These are phyloP conservation scores for Coprinellus aureogranulatus DNA, from an alignment of 768 basidiomycete species.

Conservation along the genomic window DNA sequence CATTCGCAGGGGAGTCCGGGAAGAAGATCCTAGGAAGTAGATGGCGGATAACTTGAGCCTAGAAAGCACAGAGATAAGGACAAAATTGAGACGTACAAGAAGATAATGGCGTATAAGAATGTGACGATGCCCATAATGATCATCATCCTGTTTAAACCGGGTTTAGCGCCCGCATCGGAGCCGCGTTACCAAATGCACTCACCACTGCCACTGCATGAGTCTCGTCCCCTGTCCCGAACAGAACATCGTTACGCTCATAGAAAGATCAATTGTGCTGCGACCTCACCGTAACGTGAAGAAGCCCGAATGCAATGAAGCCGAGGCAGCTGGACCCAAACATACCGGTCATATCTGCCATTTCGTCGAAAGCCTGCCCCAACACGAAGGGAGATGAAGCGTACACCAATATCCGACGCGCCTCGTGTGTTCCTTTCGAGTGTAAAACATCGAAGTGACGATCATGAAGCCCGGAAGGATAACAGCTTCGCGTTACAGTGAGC, in stretches of 20 bases:
- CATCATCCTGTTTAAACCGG: constrained; percentile 53
- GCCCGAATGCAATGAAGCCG: neutral
- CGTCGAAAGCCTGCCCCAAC: too few species aligned
- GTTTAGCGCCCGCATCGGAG: neutral
- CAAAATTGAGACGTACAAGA: constrained; percentile 44
- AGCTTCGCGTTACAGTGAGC: neutral
- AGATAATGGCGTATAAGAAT: constrained; percentile 46
- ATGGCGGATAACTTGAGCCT: too few species aligned
- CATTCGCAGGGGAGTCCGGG: constrained; percentile 72
- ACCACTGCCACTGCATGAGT: constrained; percentile 78
- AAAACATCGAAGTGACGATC: constrained; percentile 78
- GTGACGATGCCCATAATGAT: constrained; percentile 65
- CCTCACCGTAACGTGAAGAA: constrained; percentile 54
- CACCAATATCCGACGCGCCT: constrained; percentile 74
- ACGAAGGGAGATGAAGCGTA: constrained; percentile 32
- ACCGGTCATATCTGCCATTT: neutral
- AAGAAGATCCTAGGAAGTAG: constrained; percentile 44
- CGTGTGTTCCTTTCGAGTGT: constrained; percentile 70
- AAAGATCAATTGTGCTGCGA: neutral
- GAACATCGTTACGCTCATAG: constrained; percentile 32
- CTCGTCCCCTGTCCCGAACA: constrained; percentile 29
- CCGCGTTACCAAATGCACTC: neutral
- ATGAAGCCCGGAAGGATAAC: constrained; percentile 71
- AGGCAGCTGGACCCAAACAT: neutral
- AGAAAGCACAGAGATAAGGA: neutral